Conservation (phyloP, 225 moss, liverwort and hornwort species). For the Anthoceros angustus region DNA sequence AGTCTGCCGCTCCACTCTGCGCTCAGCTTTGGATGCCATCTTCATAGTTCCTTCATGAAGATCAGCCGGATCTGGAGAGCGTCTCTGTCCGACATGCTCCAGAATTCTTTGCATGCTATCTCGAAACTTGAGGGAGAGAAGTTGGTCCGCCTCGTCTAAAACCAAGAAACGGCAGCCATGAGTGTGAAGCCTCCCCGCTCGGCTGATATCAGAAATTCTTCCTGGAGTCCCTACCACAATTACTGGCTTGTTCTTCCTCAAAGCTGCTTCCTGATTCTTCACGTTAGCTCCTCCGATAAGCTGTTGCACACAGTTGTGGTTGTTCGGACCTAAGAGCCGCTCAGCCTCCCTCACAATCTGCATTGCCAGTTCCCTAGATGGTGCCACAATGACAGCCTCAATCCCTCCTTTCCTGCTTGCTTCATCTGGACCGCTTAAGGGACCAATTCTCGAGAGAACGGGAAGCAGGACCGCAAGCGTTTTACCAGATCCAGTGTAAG, state of each 20-base stretch:
- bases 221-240: constrained; percentile 92
- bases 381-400: constrained; percentile 82
- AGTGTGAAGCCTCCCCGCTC: constrained; percentile 86
- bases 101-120: constrained; percentile 90
- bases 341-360: constrained; percentile 92
- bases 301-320: constrained; percentile 77
- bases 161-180: constrained; percentile 83
- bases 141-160: constrained; percentile 84
- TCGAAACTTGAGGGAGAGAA: constrained; percentile 84
- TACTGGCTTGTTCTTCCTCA: constrained; percentile 76
- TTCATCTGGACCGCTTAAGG: constrained; percentile 26
- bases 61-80: constrained; percentile 6
- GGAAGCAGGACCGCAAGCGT: constrained; percentile 84
- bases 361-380: constrained; percentile 90
- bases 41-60: background rate
- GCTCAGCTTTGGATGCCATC: constrained; percentile 7
- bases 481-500: constrained; percentile 93
- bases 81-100: constrained; percentile 91
- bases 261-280: constrained; percentile 72
- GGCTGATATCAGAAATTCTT: constrained; percentile 86
- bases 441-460: constrained; percentile 67
- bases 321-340: constrained; percentile 51
- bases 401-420: constrained; percentile 45
- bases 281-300: constrained; percentile 95
- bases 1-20: constrained; percentile 73